Percentiles rank a stretch among this genome's conserved stretches.
phyloP scores from a whole-genome alignment of 2,329 filamentous ascomycete genomes.

The Rutstroemia sp. region DNA sequence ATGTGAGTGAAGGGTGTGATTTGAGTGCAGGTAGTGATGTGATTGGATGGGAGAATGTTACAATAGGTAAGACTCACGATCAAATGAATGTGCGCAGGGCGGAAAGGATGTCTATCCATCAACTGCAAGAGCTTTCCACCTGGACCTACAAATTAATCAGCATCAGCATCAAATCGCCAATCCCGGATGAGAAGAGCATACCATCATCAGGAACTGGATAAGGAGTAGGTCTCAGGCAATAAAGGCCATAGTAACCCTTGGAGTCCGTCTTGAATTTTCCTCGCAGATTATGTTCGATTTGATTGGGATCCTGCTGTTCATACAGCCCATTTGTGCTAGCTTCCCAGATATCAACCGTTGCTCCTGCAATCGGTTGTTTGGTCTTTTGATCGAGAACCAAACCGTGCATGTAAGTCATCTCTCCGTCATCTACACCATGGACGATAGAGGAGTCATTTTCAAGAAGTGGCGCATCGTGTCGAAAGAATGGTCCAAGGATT shows the following conservation, averaged over 20 bases:
- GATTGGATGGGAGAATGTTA: too few relatives aligned
- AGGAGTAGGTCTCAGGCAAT: constrained; percentile 40
- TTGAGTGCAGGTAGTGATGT: background rate
- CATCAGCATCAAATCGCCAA: background rate
- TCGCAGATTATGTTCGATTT: constrained; percentile 55
- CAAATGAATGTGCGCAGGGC: constrained; percentile 58
- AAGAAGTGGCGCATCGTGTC: constrained; percentile 47
- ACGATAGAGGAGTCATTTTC: constrained; percentile 50
- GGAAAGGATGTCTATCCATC: constrained; percentile 52
- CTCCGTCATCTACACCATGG: constrained; percentile 42
- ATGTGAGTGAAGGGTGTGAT: background rate
- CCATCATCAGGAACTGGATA: constrained; percentile 29
- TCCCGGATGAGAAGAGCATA: constrained; percentile 7
- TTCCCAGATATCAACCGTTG: constrained; percentile 57
- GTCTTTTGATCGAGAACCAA: constrained; percentile 46
- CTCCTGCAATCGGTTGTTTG: constrained; percentile 47
- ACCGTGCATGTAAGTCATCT: constrained; percentile 49
- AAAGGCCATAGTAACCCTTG: constrained; percentile 47
- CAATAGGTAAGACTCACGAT: constrained; percentile 36
- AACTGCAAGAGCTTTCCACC: constrained; percentile 49
- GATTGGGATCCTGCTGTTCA: constrained; percentile 55
- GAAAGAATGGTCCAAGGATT: constrained; percentile 60
- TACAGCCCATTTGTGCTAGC: constrained; percentile 51
- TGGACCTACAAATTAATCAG: constrained; percentile 35
- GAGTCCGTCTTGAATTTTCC: constrained; percentile 53